These are phyloP conservation scores for Epicoccum sorghinum DNA, from an alignment of 2,329 filamentous ascomycete species.

Conservation along the genomic window DNA sequence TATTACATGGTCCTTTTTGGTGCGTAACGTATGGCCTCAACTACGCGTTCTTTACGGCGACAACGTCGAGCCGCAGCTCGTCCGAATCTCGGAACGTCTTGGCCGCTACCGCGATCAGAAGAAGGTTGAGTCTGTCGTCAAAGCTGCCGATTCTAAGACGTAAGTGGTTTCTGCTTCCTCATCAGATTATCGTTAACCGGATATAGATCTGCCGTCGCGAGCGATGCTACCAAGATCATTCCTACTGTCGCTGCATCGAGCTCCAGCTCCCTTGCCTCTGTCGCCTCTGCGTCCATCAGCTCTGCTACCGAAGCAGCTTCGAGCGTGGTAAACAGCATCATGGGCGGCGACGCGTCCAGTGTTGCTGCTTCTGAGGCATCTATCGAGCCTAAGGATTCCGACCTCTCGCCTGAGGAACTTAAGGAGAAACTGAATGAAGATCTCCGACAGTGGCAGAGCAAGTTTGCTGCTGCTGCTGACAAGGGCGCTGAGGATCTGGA, in stretches of 20 bases:
- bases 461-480: conserved; percentile 83
- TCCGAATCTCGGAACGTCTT: conserved; percentile 88
- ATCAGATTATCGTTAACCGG: neutral
- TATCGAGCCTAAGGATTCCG: conserved; percentile 27
- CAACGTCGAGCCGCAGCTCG: conserved; percentile 93
- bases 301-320: conserved; percentile 35
- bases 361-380: conserved; percentile 25
- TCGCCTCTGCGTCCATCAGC: conserved; percentile 26
- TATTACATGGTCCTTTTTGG: conserved; percentile 71
- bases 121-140: conserved; percentile 64
- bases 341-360: conserved; percentile 33
- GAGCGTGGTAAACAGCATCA: conserved; percentile 39
- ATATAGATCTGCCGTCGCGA: conserved; percentile 17
- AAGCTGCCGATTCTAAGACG: conserved; percentile 56
- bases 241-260: conserved; percentile 25
- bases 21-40: conserved; percentile 80
- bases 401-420: conserved; percentile 48
- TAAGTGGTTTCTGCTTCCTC: conserved; percentile 18
- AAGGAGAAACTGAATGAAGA: conserved; percentile 74
- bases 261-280: conserved; percentile 22
- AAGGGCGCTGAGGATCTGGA: conserved; percentile 76
- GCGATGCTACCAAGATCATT: conserved; percentile 24
- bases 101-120: conserved; percentile 74
- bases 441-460: conserved; percentile 82
- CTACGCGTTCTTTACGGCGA: conserved; percentile 81